phyloP scores from a whole-genome alignment of 2,329 filamentous ascomycete species.

The Apiospora pterosperma region DNA sequence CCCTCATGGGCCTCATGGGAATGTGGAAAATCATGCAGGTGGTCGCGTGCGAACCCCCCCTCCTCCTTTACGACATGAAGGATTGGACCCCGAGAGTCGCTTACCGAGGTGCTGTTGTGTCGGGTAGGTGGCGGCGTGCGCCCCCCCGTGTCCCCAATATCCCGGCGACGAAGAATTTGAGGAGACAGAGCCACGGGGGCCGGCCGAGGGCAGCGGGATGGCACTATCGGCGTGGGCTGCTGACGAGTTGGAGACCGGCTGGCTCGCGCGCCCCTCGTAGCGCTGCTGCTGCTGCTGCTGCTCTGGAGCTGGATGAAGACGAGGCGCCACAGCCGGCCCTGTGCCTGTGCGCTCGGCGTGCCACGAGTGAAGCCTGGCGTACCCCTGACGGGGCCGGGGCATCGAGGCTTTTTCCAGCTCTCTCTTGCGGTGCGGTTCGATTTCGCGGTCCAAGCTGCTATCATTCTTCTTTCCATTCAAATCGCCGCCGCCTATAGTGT shows the following conservation, averaged over 20 bases:
- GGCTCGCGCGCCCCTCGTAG: neutral
- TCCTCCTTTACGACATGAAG: neutral
- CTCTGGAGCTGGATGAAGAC: neutral
- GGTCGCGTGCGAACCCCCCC: no score
- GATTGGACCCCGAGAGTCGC: neutral
- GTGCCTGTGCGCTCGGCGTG: neutral
- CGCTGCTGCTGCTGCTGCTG: neutral
- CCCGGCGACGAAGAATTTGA: neutral
- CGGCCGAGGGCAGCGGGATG: neutral
- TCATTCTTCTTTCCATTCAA: neutral
- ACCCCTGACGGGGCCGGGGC: neutral
- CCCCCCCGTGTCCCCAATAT: neutral
- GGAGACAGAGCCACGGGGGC: neutral
- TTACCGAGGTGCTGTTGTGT: neutral
- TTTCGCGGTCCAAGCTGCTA: neutral
- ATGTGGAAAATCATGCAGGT: no score
- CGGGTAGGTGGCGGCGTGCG: neutral
- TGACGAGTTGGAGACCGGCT: neutral
- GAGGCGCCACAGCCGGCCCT: neutral
- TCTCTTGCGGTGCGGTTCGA: neutral
- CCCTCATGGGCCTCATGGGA: no score
- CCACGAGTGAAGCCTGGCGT: neutral
- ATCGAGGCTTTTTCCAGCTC: neutral
- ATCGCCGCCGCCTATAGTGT: neutral
- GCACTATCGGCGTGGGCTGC: neutral